Base-by-base conservation (phyloP, 164 flowering plant species). In the Chimonanthus praecox region DNA sequence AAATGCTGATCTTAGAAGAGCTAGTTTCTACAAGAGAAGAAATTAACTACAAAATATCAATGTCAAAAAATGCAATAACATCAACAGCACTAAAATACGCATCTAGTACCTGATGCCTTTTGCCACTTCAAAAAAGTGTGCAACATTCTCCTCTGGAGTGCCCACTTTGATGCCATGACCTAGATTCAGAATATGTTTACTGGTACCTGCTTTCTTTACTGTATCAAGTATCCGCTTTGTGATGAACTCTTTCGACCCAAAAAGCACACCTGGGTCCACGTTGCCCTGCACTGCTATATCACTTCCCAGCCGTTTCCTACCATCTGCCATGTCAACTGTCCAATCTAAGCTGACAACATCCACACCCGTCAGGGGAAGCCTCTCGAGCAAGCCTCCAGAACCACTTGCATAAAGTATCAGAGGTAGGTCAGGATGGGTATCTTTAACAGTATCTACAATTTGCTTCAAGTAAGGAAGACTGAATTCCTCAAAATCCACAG, bases 321-420 rank as follows among this genome's bases (percentile, higher is more conserved):
- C 97, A 72, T 91, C 98, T 44, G 99, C 96, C 94, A 95, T 95
- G 73, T 95, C 99, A 18, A 93, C 98, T 4, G 97, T 90, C 99
- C 99, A 95, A 72, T 95, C 98, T 82, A 95, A 83, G 90, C 99
- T 95, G 15, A 95, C 92, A n/a, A 95, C 99, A 75, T 95, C 98
- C 2, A 95, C 96, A 1, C 99, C 97, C 0, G 98, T 91, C 74
- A 84, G 77, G 54, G 92, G 83, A 20, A 95, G 85, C 76, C 98
- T 86, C 84, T 95, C 99, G 2, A 95, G 91, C 83, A 95, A 81
- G 47, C 98, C 98, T 2, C 99, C 98, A 0, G 97, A 95, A 1
- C 99, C 99, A 64, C 96, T 95, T 16, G 98, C 99, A 73, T 92
- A 95, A 18, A 95, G 94, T 58, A 95, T 95, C 69, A 95, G 79